Evolutionary conservation across 768 basidiomycete species (phyloP).

Genomic region (Kwoniella dejecticola): DNA sequence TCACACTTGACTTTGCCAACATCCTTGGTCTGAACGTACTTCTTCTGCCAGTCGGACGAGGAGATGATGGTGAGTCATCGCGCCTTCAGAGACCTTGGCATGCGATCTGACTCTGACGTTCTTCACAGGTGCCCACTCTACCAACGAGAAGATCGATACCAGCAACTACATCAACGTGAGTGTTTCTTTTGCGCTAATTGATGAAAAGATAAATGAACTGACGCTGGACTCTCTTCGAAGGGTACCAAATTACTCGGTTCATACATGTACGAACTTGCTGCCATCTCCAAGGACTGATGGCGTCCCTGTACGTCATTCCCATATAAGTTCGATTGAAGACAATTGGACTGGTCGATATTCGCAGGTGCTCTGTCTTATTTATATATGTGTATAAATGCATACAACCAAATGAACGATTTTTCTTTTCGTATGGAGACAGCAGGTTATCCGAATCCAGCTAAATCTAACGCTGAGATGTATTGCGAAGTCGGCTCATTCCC

Average conservation of each 20-base stretch:
- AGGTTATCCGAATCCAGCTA: conserved; percentile 38
- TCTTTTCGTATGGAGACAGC: background rate
- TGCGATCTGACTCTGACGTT: background rate
- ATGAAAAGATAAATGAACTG: background rate
- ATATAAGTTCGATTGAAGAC: too few species aligned
- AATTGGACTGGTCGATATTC: too few species aligned
- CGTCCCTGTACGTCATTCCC: too few species aligned
- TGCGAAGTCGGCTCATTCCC: conserved; percentile 37
- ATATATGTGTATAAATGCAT: conserved; percentile 10
- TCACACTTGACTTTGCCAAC: conserved; percentile 91
- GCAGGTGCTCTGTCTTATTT: too few species aligned
- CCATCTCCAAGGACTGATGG: conserved; percentile 19
- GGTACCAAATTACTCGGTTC: conserved; percentile 71
- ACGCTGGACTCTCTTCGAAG: conserved; percentile 8
- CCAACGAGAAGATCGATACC: conserved; percentile 90
- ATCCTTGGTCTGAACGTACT: conserved; percentile 81
- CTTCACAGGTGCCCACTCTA: conserved; percentile 54
- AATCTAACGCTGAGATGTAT: conserved; percentile 48
- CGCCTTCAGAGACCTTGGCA: too few species aligned
- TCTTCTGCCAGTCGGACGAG: conserved; percentile 87
- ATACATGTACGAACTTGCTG: conserved; percentile 75
- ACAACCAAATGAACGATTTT: background rate
- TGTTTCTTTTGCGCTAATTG: too few species aligned
- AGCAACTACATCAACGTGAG: conserved; percentile 84
- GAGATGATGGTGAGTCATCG: conserved; percentile 84